A percentile compares a stretch with the other conserved stretches of the same genome.
phyloP scores from a whole-genome alignment of 2,329 filamentous ascomycete genomes.

The Sporothrix globosa region DNA sequence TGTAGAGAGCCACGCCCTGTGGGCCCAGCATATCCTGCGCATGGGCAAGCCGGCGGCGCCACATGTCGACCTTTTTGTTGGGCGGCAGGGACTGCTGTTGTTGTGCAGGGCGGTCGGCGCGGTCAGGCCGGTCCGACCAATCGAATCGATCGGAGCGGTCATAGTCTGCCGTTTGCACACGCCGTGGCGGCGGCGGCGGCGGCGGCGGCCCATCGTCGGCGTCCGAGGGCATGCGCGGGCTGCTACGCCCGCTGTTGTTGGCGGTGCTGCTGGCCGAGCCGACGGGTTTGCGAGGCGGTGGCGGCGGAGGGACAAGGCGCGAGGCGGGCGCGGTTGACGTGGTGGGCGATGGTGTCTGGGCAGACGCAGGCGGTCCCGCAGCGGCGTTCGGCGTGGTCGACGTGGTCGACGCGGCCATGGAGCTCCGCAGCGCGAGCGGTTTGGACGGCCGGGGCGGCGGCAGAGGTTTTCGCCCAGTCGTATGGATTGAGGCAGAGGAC shows the following conservation, averaged over 20 bases:
- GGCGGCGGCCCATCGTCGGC: constrained; percentile 33
- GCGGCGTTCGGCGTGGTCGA: constrained; percentile 27
- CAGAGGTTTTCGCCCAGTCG: constrained; percentile 41
- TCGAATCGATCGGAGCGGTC: constrained; percentile 33
- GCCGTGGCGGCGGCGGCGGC: constrained; percentile 32
- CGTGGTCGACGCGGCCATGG: constrained; percentile 43
- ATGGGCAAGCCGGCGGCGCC: constrained; percentile 67
- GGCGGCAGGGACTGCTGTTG: constrained; percentile 33
- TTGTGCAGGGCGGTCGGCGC: constrained; percentile 32
- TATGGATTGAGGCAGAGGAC: not conserved
- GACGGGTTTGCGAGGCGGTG: constrained; percentile 23
- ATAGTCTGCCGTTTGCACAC: constrained; percentile 16
- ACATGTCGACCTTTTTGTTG: constrained; percentile 73
- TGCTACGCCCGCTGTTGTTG: constrained; percentile 34
- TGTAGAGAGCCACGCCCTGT: constrained; percentile 69
- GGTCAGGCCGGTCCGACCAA: constrained; percentile 32
- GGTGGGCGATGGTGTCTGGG: not conserved
- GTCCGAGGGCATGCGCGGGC: constrained; percentile 27
- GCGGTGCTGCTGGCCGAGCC: constrained; percentile 44
- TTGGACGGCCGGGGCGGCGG: constrained; percentile 63
- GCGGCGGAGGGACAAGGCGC: constrained; percentile 31
- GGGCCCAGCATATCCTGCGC: constrained; percentile 66
- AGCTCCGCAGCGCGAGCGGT: constrained; percentile 55
- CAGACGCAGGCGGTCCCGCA: constrained; percentile 13
- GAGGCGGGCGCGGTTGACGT: not conserved